A percentile compares a stretch with the other conserved stretches of the same genome.
Evolutionary conservation across 768 basidiomycete species (phyloP).

Genomic region (Vararia minispora): DNA sequence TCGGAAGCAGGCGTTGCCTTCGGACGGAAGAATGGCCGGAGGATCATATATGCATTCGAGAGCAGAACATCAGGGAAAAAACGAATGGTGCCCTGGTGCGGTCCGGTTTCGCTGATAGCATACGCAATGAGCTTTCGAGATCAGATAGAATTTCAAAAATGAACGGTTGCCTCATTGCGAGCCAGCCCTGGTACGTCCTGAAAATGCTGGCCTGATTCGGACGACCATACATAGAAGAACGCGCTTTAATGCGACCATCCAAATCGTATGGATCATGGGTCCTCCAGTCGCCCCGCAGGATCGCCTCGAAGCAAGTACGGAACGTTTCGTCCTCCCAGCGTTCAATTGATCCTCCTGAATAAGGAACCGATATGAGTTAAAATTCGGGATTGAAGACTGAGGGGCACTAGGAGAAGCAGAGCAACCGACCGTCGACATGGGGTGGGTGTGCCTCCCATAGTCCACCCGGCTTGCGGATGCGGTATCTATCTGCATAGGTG

Average conservation of each 20-base stretch:
- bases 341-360: constrained; percentile 28
- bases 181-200: constrained; percentile 15
- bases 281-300: constrained; percentile 18
- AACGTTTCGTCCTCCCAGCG: constrained; percentile 19
- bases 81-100: constrained; percentile 19
- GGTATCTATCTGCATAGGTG: constrained; percentile 63
- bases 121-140: constrained; percentile 1
- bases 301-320: constrained; percentile 14
- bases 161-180: constrained; percentile 5
- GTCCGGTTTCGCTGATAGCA: constrained; percentile 18
- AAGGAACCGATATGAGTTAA: constrained; percentile 4
- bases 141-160: background rate
- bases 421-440: constrained; percentile 36
- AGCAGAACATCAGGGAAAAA: constrained; percentile 22
- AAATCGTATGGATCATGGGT: constrained; percentile 18
- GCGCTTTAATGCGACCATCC: constrained; percentile 17
- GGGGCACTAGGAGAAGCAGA: background rate
- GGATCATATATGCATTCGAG: constrained; percentile 23
- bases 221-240: constrained; percentile 24
- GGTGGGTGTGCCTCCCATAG: constrained; percentile 44
- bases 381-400: background rate
- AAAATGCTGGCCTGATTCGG: constrained; percentile 12
- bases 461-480: constrained; percentile 58
- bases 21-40: constrained; percentile 25
- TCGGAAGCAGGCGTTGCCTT: constrained; percentile 1